Base-by-base conservation (phyloP, 805 yeast genomes). In the Saturnispora sanitii region DNA sequence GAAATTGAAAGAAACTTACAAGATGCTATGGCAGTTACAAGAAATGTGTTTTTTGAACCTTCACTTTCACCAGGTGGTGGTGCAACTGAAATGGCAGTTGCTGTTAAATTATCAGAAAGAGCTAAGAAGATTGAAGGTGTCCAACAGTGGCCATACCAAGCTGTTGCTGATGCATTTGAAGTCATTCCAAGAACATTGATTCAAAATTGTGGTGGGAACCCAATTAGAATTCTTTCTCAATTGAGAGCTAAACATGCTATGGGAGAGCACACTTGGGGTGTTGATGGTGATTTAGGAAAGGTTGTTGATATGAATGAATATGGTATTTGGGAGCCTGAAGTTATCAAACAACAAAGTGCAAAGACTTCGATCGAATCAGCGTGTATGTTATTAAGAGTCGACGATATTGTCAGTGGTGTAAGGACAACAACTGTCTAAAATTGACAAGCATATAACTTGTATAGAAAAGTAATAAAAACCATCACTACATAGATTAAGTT, bases 291-390 rank as follows among this genome's bases (percentile, higher is more conserved):
- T 50, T 68, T 71, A 44, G 98, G 98, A 50, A 86, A 83, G 64
- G 74, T 92, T 44, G 96, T 84, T 21, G 96, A 92, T 59, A 92
- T 92, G 99, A 76, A 82, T 49, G 81, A 77, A 22, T 90, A 87
- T 62, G 98, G 99, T 22, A 82, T 92, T 49, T 92, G 98, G 98
- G 99, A 92, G 67, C 99, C 99, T 16, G 96, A 90, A 67, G 96
- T 85, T 37, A 85, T 92, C 64, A 92, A 92, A 66, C 94, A 84
- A 60, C 99, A 92, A 68, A 81, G 94, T 49, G 81, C 90, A 51
- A 92, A 92, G 70, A 92, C 98, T n/a, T 95, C 95, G 27, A 83
- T 92, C 49, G 99, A 92, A 67, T 82, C 94, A 69, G 96, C 98
- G 13, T 83, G 96, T 61, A 70, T 92, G 67, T 69, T 92, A 55